Conservation (phyloP, 2,329 filamentous ascomycete species). For the Diplodia corticola region DNA sequence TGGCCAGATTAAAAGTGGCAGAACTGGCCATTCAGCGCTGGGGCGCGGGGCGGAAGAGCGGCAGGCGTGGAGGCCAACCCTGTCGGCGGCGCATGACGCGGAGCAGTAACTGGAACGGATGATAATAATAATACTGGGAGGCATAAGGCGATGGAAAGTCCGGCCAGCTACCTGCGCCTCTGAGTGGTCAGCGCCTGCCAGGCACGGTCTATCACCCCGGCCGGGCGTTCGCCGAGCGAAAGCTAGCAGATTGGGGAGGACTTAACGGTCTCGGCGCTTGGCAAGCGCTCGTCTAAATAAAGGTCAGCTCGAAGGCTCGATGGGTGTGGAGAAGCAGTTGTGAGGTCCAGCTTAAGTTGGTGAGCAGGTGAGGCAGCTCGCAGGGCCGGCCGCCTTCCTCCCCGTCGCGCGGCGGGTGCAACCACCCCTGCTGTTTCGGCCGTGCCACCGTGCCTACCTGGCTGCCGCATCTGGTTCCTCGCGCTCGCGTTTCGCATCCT, state of each 20-base stretch:
- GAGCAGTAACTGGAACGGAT: background rate
- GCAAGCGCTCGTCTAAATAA: background rate
- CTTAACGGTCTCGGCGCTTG: background rate
- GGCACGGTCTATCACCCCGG: background rate
- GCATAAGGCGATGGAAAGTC: background rate
- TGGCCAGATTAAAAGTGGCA: background rate
- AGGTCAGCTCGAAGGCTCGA: background rate
- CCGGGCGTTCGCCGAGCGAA: slow-evolving; percentile 1
- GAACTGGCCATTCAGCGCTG: background rate
- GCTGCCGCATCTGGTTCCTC: background rate
- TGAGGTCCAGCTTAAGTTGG: background rate
- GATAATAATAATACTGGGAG: background rate
- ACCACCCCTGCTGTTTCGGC: background rate
- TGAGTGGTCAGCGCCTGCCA: background rate
- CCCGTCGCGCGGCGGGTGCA: background rate
- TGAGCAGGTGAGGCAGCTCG: background rate
- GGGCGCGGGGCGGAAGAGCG: slow-evolving; percentile 6
- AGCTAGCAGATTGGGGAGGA: background rate
- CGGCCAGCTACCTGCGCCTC: background rate
- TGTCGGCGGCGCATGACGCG: slow-evolving; percentile 10
- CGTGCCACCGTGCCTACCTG: background rate
- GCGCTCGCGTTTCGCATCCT: slow-evolving; percentile 5
- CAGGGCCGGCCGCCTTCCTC: background rate
- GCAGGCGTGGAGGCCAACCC: background rate
- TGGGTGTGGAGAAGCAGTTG: background rate